These are phyloP conservation scores for Candida succiphila DNA, from an alignment of 805 yeast genomes.

Conservation along the genomic window DNA sequence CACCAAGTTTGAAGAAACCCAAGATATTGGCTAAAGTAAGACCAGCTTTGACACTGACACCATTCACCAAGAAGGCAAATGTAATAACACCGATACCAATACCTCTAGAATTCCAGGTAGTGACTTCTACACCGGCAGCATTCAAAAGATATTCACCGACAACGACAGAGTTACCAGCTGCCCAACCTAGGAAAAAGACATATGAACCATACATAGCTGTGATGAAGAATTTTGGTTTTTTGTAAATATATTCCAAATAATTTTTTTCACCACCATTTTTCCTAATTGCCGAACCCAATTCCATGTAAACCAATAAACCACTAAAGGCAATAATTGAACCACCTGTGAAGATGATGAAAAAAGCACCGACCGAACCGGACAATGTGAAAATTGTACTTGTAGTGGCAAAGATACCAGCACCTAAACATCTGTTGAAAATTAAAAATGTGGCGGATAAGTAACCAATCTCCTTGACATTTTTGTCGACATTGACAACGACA, in stretches of 20 bases:
- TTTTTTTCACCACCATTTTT: conserved; percentile 83
- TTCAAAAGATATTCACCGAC: conserved; percentile 68
- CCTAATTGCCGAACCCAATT: conserved; percentile 40
- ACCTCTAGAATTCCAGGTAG: conserved; percentile 74
- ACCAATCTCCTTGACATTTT: no score
- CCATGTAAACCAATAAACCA: conserved; percentile 66
- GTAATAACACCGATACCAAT: conserved; percentile 68
- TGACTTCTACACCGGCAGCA: conserved; percentile 61
- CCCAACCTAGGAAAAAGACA: conserved; percentile 74
- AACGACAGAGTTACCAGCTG: conserved; percentile 73
- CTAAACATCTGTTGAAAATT: no score
- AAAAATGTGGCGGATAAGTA: no score
- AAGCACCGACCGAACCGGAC: no score
- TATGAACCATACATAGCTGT: conserved; percentile 61
- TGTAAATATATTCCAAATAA: conserved; percentile 62
- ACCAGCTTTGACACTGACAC: conserved; percentile 52
- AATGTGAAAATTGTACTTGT: no score
- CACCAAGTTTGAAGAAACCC: conserved; percentile 63
- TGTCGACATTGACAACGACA: no score
- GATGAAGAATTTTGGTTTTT: conserved; percentile 56
- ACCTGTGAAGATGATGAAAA: no score
- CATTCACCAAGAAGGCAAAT: conserved; percentile 60
- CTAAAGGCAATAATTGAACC: no score
- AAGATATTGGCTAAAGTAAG: conserved; percentile 52
- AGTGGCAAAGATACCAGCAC: no score